Base-by-base conservation (phyloP, 306 rosid genomes). In the Chamaecrista fasciculata region DNA sequence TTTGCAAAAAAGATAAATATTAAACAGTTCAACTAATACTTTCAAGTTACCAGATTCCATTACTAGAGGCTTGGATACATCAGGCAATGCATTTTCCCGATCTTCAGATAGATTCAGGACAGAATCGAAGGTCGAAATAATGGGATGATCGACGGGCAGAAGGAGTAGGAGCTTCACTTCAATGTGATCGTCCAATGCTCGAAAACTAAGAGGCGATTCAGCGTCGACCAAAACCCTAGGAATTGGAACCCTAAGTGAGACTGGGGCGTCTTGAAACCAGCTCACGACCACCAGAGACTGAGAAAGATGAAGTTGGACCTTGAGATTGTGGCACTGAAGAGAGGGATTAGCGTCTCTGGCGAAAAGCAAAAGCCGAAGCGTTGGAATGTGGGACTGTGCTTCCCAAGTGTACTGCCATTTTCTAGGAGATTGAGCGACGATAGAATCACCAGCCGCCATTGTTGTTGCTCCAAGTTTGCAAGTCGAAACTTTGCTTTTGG, bases 371-470 rank as follows among this genome's bases (percentile, higher is more conserved):
- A 94, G 62, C 5, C 97, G 93, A 26, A 94, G 89, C 23, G 79
- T 90, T 43, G 97, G 89, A 70, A 79, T 68, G 80, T 86, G 90
- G 4, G 96, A 86, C 67, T 88, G 98, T 4, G 95, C 78, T 82
- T 90, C 97, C 97, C 98, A 94, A 12, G 92, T 88, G 62, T 82
- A 94, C 47, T 81, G 89, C 98, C 97, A 90, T 78, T 50, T 73
- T 51, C 50, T 72, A 19, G 68, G 55, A 43, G 14, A 48, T 67
- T 69, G 77, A 11, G 3, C 6, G n/a, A n/a, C n/a, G n/a, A n/a
- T n/a, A n/a, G n/a, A n/a, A 5, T 11, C 52, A 1, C 37, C 12
- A 10, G 37, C 53, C 68, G 76, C 44, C 71, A 18, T 81, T 39
- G 40, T 58, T 16, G 16, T 16, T 47, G 52, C 62, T 43, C 36